A percentile compares a stretch with the other conserved stretches of the same genome.
Evolutionary conservation across 2,329 filamentous ascomycete genomes (phyloP).

Genomic region (Colletotrichum gloeosporioides): DNA sequence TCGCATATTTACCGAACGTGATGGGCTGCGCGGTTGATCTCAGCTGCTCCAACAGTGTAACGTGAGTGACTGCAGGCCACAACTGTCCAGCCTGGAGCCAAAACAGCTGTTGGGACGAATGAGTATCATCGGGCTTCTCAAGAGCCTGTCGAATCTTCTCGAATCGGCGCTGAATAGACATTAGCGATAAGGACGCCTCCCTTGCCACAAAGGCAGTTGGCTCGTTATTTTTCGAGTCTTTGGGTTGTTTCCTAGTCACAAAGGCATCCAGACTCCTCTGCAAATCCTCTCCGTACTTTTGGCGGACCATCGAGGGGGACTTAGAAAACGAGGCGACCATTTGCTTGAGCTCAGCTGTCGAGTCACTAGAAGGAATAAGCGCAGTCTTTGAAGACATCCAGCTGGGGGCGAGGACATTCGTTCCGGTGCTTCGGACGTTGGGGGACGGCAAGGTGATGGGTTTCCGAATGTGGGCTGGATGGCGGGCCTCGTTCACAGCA

Average conservation of each 20-base stretch:
- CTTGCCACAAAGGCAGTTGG: not conserved
- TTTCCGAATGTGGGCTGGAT: constrained; percentile 4
- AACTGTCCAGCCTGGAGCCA: constrained; percentile 49
- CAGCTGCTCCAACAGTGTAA: constrained; percentile 52
- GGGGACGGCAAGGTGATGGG: not conserved
- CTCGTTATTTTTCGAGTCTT: not conserved
- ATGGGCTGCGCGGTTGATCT: constrained; percentile 32
- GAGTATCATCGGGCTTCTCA: not conserved
- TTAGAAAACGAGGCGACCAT: constrained; percentile 35
- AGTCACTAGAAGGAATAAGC: not conserved
- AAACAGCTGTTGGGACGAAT: constrained; percentile 24
- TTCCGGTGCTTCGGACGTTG: not conserved
- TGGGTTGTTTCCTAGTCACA: not conserved
- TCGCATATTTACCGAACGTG: constrained; percentile 39
- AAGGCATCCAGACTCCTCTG: constrained; percentile 32
- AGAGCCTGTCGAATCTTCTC: not conserved
- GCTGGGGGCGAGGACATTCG: constrained; percentile 12
- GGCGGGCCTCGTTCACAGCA: not conserved
- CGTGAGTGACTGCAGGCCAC: constrained; percentile 49
- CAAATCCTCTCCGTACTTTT: constrained; percentile 39
- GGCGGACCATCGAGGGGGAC: constrained; percentile 37
- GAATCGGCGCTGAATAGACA: not conserved
- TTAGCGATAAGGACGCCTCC: not conserved
- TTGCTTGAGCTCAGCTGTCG: constrained; percentile 23
- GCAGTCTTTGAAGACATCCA: constrained; percentile 14